phyloP scores from a whole-genome alignment of 1,284 basidiomycete species.

The Ustilago esculenta region DNA sequence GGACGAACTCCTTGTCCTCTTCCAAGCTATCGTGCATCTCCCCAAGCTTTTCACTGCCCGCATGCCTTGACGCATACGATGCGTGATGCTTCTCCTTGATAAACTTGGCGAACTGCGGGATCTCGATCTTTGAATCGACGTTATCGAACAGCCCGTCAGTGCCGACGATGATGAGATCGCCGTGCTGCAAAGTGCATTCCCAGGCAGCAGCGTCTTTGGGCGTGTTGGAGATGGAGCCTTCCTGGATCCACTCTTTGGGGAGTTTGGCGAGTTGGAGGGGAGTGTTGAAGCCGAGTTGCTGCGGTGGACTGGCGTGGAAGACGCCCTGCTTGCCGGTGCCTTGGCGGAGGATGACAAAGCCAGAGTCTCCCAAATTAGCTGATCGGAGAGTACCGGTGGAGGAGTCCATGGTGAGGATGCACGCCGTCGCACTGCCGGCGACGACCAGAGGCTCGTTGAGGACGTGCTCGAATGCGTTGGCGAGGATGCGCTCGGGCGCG shows the following conservation, averaged over 20 bases:
- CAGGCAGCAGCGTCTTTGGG: conserved; percentile 55
- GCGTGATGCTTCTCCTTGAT: conserved; percentile 62
- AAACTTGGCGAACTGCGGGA: conserved; percentile 59
- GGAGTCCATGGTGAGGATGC: conserved; percentile 79
- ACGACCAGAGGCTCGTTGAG: conserved; percentile 76
- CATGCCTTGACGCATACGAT: conserved; percentile 24
- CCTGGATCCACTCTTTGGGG: conserved; percentile 46
- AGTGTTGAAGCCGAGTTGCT: conserved; percentile 64
- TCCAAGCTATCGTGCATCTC: conserved; percentile 44
- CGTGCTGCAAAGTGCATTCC: conserved; percentile 53
- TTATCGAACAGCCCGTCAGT: conserved; percentile 90
- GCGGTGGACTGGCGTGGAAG: conserved; percentile 55
- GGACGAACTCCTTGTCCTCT: conserved; percentile 56
- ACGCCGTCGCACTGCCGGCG: conserved; percentile 87
- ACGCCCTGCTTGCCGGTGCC: conserved; percentile 57
- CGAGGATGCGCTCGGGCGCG: conserved; percentile 72
- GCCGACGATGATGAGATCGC: conserved; percentile 69
- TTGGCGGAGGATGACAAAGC: conserved; percentile 76
- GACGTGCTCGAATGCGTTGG: conserved; percentile 78
- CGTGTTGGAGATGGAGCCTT: conserved; percentile 51
- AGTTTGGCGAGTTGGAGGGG: conserved; percentile 65
- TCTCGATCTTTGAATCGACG: conserved; percentile 76
- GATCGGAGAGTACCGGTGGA: conserved; percentile 78
- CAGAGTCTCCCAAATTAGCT: conserved; percentile 90
- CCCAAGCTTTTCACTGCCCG: conserved; percentile 1